Evolutionary conservation across 2,329 filamentous ascomycete genomes (phyloP), one percentile per base, ranked within the genome.

Genomic region (Aspergillus sp.): DNA sequence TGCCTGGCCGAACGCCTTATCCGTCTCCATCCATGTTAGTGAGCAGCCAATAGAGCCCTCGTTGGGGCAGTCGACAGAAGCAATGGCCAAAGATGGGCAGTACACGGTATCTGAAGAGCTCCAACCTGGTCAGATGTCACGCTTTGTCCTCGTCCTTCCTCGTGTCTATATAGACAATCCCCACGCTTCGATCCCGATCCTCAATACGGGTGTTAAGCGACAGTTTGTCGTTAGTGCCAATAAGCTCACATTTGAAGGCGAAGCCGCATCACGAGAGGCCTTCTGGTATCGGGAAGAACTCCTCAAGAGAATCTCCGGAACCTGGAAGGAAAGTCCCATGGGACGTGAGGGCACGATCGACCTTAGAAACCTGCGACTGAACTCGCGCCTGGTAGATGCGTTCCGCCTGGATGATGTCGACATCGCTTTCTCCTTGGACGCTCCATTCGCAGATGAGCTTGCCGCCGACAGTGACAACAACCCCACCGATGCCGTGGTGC

Each of bases 231-330:
- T 96, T 41, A 94, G 88, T 70, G 83, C 86, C 14, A 86, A 84
- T 65, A 89, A 89, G 62, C 83, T 92, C 51, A 86, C 88, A 0
- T 88, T 90, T 0, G 90, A 94, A 58, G 82, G 82, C 41, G 92
- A 96, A 72, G 83, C 88, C 32, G 82, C 85, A 11, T 87, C 81
- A 54, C 81, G 92, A 47, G 90, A 96, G 72, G 84, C 86, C 0
- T 96, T 96, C 68, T 96, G 92, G 92, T 96, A 90, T 69, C 84
- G 91, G 14, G 89, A 95, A 68, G 85, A 84, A 65, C 80, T 96
- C 2, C 79, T 96, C 3, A 85, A 87, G 54, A 78, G 79, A 40
- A 73, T 96, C 9, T 79, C 79, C 22, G 90, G 87, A 0, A 82
- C 79, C 0, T 96, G 92, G 92, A 82, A 77, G 50, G 82, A 85